These are phyloP conservation scores for Penicillium cataractarum DNA, from an alignment of 495 filamentous ascomycete species.

Conservation along the genomic window DNA sequence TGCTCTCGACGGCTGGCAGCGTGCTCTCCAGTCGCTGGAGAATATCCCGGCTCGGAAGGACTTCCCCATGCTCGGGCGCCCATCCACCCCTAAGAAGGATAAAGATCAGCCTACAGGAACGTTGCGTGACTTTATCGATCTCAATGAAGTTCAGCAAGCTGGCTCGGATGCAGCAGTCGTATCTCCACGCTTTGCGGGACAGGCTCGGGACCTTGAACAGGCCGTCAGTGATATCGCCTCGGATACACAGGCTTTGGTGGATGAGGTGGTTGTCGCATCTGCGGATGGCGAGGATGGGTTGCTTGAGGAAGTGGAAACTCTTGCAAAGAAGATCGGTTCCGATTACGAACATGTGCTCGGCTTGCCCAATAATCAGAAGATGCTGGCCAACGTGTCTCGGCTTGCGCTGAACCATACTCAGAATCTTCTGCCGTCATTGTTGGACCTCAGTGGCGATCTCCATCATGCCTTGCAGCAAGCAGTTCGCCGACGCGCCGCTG, in stretches of 20 bases:
- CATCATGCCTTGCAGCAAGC: conserved; percentile 69
- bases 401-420: conserved; percentile 85
- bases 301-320: conserved; percentile 81
- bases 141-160: conserved; percentile 65
- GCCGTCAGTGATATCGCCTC: conserved; percentile 55
- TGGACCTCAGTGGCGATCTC: conserved; percentile 73
- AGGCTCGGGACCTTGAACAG: conserved; percentile 54
- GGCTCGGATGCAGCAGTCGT: conserved; percentile 51
- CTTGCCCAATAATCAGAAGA: conserved; percentile 68
- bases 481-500: conserved; percentile 63
- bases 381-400: conserved; percentile 79
- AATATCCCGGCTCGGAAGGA: conserved; percentile 63
- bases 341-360: conserved; percentile 81
- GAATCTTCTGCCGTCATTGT: conserved; percentile 80
- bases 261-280: conserved; percentile 34
- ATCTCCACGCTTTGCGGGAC: conserved; percentile 55
- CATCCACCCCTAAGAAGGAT: conserved; percentile 47
- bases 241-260: conserved; percentile 57
- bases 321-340: conserved; percentile 81
- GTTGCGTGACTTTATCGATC: conserved; percentile 73
- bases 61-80: conserved; percentile 54
- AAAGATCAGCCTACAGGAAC: conserved; percentile 46
- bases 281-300: conserved; percentile 57
- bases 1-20: conserved; percentile 69
- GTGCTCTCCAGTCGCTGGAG: conserved; percentile 62